Conservation (phyloP, 768 basidiomycete species). For the Pisolithus albus region DNA sequence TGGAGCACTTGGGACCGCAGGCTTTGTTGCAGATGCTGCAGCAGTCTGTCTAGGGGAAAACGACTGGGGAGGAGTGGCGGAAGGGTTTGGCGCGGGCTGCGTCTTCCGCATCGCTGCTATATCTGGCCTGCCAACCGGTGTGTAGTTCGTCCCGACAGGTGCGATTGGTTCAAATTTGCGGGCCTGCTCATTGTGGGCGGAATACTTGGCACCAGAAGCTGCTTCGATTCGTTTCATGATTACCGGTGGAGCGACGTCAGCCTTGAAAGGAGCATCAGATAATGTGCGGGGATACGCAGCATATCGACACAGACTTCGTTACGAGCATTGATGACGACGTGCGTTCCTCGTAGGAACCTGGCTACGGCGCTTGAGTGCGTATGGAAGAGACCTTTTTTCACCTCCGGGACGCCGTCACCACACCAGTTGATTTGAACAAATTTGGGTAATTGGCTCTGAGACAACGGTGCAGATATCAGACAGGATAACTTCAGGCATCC, state of each 20-base stretch:
- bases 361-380: conserved; percentile 78
- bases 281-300: background rate
- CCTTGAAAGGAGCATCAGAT: conserved; percentile 33
- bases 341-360: conserved; percentile 73
- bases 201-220: conserved; percentile 87
- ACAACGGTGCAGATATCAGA: background rate
- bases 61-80: conserved; percentile 26
- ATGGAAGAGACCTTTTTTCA: conserved; percentile 88
- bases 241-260: conserved; percentile 69
- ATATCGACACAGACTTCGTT: conserved; percentile 56
- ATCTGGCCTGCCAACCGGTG: conserved; percentile 68
- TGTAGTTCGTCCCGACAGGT: conserved; percentile 73
- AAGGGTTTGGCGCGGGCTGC: conserved; percentile 26
- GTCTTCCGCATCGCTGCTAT: conserved; percentile 52
- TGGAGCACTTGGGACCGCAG: conserved; percentile 36
- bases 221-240: conserved; percentile 87
- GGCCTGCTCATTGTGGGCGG: conserved; percentile 69
- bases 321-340: conserved; percentile 81
- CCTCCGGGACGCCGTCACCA: conserved; percentile 91
- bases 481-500: background rate
- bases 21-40: conserved; percentile 10
- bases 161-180: conserved; percentile 74
- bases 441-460: conserved; percentile 75
- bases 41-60: conserved; percentile 12
- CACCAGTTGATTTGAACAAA: conserved; percentile 98